Evolutionary conservation across 768 basidiomycete genomes (phyloP), one percentile per base, ranked within the genome.

Genomic region (Rhodotorula diobovata): DNA sequence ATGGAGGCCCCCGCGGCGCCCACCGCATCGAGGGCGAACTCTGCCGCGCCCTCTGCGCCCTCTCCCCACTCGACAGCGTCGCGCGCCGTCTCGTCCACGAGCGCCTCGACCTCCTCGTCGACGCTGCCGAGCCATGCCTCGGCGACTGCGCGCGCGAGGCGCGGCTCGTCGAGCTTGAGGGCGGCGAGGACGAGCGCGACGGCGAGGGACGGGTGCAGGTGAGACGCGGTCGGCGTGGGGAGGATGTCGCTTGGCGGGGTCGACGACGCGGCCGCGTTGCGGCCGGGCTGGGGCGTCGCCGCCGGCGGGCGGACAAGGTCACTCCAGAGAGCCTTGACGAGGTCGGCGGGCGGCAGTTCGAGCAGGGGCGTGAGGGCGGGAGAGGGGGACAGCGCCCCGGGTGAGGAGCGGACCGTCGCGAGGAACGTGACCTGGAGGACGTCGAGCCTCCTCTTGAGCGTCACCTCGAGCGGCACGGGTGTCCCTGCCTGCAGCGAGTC

Each of bases 101-200:
- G 20, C 15, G n/a, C 35, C n/a, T 75, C 73, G 50, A 68, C 56
- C n/a, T 71, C 67, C 4, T 37, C 71, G 34, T 18, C 34, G 18
- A 71, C 65, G 25, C 56, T 60, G 1, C 67, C 73, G 35, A 75
- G 50, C 70, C 70, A 75, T 4, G 73, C 70, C n/a, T 75, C 73
- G 41, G 57, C 63, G 53, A 69, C 43, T 5, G 48, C n/a, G 7
- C 67, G 61, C 2, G 73, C 73, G 11, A 25, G 25, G 5, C n/a
- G 15, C 9, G 70, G 67, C 30, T 68, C 34, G 30, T 68, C 67
- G 34, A 75, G 60, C 61, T 71, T 71, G 67, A 75, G 63, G 1
- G 73, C 73, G 25, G 67, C 70, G 56, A 75, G 65, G 23, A 57
- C 48, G 67, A 75, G 70, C 34, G 73, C 39, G 56, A 63, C 53